Evolutionary conservation across 108 stramenopile species (phyloP), one percentile per base, ranked within the genome.

Genomic region (Cyclotella choctawhatcheeana): DNA sequence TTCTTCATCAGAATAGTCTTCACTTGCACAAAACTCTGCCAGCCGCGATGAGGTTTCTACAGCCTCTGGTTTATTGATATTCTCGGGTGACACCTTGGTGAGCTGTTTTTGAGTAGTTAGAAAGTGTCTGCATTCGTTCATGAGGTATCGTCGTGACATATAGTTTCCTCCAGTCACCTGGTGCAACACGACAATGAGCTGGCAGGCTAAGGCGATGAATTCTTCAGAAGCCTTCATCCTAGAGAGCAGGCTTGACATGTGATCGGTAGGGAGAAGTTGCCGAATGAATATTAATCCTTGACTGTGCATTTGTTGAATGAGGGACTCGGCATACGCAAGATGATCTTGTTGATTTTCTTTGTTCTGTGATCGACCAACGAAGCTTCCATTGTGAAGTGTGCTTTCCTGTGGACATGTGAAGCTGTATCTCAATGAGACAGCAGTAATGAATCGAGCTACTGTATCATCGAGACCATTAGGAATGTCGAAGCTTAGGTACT

Each of bases 391-490:
- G 2, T 63, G 5, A 17, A 13, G 30, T 14, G 73, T 65, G 12
- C n/a, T 50, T 65, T 74, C 56, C 22, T 18, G 14, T 29, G 73
- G 56, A 52, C 21, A 25, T 20, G 22, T 44, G 35, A 58, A 47
- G 16, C 47, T 56, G 44, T 64, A 74, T 5, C 73, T 29, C 51
- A 74, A 33, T 2, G 73, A 35, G 3, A 74, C 64, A 30, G 64
- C 64, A 6, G 14, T 64, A 18, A 74, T 64, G 30, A 74, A 74
- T 12, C 64, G 54, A 14, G 63, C 53, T 0, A 47, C 16, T 0
- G 73, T 74, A 33, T 74, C 73, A 30, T 74, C 73, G 18, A 74
- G 43, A 30, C 64, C 53, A 48, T 65, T 35, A 17, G 73, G 73
- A 14, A 74, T 74, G 40, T 74, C 73, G 17, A 65, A 74, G 22